Evolutionary conservation across 2,329 filamentous ascomycete genomes (phyloP).

Genomic region (Sporothrix inflata): DNA sequence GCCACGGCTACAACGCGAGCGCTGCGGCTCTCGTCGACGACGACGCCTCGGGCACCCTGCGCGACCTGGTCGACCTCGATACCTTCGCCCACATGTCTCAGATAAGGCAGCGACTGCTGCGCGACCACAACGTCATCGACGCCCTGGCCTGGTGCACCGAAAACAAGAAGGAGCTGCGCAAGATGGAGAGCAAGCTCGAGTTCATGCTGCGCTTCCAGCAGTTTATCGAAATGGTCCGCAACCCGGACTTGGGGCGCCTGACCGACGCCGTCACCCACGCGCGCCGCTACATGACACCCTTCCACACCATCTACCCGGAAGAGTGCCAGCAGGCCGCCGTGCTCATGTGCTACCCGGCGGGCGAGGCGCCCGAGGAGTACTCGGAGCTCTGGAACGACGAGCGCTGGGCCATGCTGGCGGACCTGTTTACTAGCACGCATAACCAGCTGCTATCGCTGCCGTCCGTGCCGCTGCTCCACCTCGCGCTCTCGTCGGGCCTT

Average conservation of each 20-base stretch:
- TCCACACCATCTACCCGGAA: constrained; percentile 67
- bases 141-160: constrained; percentile 90
- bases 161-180: constrained; percentile 89
- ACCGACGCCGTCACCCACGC: constrained; percentile 81
- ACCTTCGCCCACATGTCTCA: constrained; percentile 82
- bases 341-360: constrained; percentile 73
- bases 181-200: constrained; percentile 85
- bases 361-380: constrained; percentile 50
- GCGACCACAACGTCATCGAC: constrained; percentile 71
- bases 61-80: constrained; percentile 82
- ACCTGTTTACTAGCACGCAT: constrained; percentile 82
- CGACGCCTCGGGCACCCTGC: constrained; percentile 51
- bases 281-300: constrained; percentile 76
- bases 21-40: constrained; percentile 69
- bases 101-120: constrained; percentile 71
- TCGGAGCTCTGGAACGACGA: constrained; percentile 68
- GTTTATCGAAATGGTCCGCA: constrained; percentile 87
- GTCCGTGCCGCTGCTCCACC: constrained; percentile 80
- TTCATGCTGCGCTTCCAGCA: constrained; percentile 93
- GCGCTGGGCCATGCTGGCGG: constrained; percentile 76
- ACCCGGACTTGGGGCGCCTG: constrained; percentile 63
- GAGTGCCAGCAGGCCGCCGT: constrained; percentile 76
- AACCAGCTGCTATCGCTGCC: constrained; percentile 84
- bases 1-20: constrained; percentile 79
- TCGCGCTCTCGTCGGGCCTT: constrained; percentile 86